Base-by-base conservation (phyloP, 371 early-diverging fungal species). In the Actinomortierella wolfii region DNA sequence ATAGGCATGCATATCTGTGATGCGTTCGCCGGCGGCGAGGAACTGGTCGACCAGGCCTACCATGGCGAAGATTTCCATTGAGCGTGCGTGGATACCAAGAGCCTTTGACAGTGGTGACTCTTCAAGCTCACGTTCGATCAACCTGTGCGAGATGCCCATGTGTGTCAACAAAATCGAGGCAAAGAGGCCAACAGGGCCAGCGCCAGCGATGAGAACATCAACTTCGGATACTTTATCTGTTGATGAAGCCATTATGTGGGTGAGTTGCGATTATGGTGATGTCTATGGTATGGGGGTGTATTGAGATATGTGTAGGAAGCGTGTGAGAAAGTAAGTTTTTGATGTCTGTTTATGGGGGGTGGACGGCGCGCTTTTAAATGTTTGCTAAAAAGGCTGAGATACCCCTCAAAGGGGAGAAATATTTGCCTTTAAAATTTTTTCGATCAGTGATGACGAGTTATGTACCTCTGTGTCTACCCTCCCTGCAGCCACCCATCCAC, bases 101-200 rank as follows among this genome's bases (percentile, higher is more conserved):
- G 76, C 76, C 46, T 68, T 68, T 44, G 61, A 65, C 18, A 68
- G 49, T 7, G 69, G 53, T 0, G 66, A 68, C 47, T 61, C 39
- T 28, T 54, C 59, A 53, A 56, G 59, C 18, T 71, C 48, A n/a
- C 73, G 73, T 20, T 71, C 73, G 51, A 71, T 59, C 39, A 71
- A 13, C 21, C 73, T 65, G 18, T 55, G 51, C 21, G 66, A 66
- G 53, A 65, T 55, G 46, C 58, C 58, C 52, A 71, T 59, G 24
- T 65, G 57, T 15, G 73, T 71, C 20, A 71, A 66, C 1, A 71
- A 54, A 50, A 65, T 41, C 20, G 73, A 65, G 21, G 66, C 73
- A 48, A 81, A 78, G 26, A 86, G 77, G 52, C 86, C 86, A 8
- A 82, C 78, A 25, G 86, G 84, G 17, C 86, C 86, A 45, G 84